Percentiles rank a stretch among this genome's conserved stretches.
Evolutionary conservation across 345 rosid genomes (phyloP).

Genomic region (Anastatica hierochuntica): DNA sequence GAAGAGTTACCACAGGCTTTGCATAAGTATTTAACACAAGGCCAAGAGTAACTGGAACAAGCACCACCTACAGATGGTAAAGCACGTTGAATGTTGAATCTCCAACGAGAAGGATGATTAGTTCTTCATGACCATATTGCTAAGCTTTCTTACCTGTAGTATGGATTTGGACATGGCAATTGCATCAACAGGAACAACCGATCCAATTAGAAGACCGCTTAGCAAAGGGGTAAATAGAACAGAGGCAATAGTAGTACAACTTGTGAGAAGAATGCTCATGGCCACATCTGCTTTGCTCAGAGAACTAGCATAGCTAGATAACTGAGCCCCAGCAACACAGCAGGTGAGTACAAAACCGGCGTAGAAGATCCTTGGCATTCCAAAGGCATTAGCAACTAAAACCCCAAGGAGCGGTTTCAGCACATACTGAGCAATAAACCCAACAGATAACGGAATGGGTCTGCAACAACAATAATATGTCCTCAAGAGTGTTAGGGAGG

Average conservation of each 20-base stretch:
- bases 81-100: no score
- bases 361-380: slow-evolving; percentile 60
- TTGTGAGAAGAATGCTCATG: slow-evolving; percentile 83
- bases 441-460: slow-evolving; percentile 76
- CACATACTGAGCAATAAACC: slow-evolving; percentile 61
- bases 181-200: slow-evolving; percentile 93
- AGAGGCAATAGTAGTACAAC: slow-evolving; percentile 72
- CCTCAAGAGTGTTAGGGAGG: background rate
- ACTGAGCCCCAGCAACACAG: slow-evolving; percentile 93
- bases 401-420: slow-evolving; percentile 78
- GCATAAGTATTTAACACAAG: slow-evolving; percentile 78
- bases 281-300: slow-evolving; percentile 64
- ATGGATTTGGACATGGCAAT: slow-evolving; percentile 92
- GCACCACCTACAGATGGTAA: slow-evolving; percentile 56
- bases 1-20: slow-evolving; percentile 55
- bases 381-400: slow-evolving; percentile 61
- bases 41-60: slow-evolving; percentile 77
- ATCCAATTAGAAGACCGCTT: slow-evolving; percentile 52
- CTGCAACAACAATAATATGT: slow-evolving; percentile 36
- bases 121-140: background rate
- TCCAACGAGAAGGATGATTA: slow-evolving; percentile 6
- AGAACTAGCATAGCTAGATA: slow-evolving; percentile 39
- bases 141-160: slow-evolving; percentile 49
- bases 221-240: slow-evolving; percentile 37
- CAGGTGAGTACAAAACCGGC: slow-evolving; percentile 74